A percentile compares a stretch with the other conserved stretches of the same genome.
Conservation (phyloP, 192 early-diverging fungal genomes). For the Kappamyces sp. region DNA sequence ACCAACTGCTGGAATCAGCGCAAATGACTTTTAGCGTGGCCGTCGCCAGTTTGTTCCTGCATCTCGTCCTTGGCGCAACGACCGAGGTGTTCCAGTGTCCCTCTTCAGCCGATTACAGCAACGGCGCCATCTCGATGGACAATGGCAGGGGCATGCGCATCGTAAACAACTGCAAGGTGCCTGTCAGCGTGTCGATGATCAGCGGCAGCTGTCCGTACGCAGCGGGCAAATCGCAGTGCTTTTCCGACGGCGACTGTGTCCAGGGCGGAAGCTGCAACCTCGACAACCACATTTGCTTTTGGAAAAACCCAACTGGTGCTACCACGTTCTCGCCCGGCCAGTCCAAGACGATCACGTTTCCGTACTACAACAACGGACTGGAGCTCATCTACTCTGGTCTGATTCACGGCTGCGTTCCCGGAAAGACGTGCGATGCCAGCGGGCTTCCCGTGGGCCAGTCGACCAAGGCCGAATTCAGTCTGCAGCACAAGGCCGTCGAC, state of each 20-base stretch:
- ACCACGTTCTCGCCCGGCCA: neutral
- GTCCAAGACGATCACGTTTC: neutral
- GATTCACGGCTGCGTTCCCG: neutral
- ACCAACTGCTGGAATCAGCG: no score
- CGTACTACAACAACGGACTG: neutral
- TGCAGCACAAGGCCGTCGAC: neutral
- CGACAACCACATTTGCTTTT: conserved; percentile 1
- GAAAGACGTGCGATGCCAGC: neutral
- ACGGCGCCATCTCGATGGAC: no score
- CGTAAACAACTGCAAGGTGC: conserved; percentile 8
- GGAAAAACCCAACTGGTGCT: neutral
- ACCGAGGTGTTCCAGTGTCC: no score
- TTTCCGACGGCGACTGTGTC: conserved; percentile 6
- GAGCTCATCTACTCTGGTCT: neutral
- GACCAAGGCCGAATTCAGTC: conserved; percentile 7
- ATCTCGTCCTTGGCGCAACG: no score
- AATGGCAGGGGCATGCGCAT: neutral
- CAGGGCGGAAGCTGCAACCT: neutral
- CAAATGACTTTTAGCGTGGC: no score
- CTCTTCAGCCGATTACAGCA: no score
- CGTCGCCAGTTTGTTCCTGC: no score
- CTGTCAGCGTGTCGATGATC: neutral
- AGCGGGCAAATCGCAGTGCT: neutral
- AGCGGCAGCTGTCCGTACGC: conserved; percentile 1
- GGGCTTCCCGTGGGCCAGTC: neutral